Percentiles rank a stretch among this genome's conserved stretches.
phyloP scores from a whole-genome alignment of 192 early-diverging fungal species.

The Backusella tuberculispora region DNA sequence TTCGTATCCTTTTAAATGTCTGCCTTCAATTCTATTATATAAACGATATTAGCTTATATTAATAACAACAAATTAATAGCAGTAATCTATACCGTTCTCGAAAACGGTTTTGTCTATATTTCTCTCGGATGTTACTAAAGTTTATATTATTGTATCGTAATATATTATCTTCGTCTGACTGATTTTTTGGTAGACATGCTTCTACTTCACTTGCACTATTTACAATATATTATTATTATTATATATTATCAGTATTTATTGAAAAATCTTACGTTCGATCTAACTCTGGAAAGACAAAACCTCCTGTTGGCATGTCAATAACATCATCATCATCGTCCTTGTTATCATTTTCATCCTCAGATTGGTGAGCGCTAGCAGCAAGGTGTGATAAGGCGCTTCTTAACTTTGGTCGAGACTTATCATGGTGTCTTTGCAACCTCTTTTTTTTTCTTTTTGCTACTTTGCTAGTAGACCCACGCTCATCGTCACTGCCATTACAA shows the following conservation, averaged over 20 bases:
- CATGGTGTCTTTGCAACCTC: constrained; percentile 23
- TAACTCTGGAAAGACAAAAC: constrained; percentile 19
- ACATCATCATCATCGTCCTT: not conserved
- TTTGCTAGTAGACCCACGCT: constrained; percentile 5
- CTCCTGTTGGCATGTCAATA: constrained; percentile 12
- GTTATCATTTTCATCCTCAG: constrained; percentile 11
- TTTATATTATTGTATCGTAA: constrained; percentile 25
- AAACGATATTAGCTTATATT: not conserved
- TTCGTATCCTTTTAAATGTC: not conserved
- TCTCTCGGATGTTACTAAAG: constrained; percentile 36
- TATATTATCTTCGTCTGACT: not conserved
- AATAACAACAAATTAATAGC: not conserved
- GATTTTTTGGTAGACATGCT: not conserved
- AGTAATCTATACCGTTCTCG: constrained; percentile 27
- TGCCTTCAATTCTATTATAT: not conserved
- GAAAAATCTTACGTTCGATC: constrained; percentile 24
- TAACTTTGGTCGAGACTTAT: constrained; percentile 11
- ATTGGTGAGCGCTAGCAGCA: not conserved
- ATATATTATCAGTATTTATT: too few relatives aligned
- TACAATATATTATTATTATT: not conserved
- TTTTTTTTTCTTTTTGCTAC: constrained; percentile 28
- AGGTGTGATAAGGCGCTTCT: constrained; percentile 26
- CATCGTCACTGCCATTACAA: constrained; percentile 17
- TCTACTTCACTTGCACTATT: constrained; percentile 37
- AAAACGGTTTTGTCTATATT: constrained; percentile 31